Conservation (phyloP, 2,329 filamentous ascomycete species). For the Akanthomyces lecanii region DNA sequence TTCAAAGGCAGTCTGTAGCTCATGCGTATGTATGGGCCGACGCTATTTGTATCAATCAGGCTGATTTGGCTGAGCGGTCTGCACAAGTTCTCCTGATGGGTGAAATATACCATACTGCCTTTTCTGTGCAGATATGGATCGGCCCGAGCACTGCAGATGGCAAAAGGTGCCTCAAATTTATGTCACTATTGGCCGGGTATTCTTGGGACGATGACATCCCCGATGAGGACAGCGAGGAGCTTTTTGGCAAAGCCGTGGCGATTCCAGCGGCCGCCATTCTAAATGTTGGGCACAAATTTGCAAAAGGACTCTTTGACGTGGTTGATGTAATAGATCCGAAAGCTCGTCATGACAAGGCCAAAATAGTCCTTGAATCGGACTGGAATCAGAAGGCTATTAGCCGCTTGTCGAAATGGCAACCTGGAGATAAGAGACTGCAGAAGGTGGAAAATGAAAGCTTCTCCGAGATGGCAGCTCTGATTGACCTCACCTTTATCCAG, state of each 20-base stretch:
- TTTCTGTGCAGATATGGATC: background rate
- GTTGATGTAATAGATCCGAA: background rate
- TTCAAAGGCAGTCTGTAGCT: background rate
- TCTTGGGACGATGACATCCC: background rate
- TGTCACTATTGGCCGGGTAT: background rate
- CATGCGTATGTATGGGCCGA: background rate
- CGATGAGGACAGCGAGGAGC: background rate
- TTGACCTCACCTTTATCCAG: background rate
- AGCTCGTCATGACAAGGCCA: background rate
- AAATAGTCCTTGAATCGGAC: background rate
- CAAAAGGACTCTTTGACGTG: background rate
- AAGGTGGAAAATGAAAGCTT: background rate
- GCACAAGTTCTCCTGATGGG: background rate
- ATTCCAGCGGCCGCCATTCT: background rate
- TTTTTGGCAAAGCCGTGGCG: background rate
- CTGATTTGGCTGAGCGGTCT: background rate
- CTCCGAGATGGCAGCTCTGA: background rate
- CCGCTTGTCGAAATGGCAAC: background rate
- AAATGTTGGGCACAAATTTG: background rate
- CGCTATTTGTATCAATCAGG: background rate
- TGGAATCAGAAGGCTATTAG: background rate
- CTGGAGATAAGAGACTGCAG: background rate
- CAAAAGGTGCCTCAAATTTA: background rate
- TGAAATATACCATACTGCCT: background rate
- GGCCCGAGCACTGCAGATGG: background rate